Evolutionary conservation across 140 eudicot genomes (phyloP).

Genomic region (Senecio squalidus): DNA sequence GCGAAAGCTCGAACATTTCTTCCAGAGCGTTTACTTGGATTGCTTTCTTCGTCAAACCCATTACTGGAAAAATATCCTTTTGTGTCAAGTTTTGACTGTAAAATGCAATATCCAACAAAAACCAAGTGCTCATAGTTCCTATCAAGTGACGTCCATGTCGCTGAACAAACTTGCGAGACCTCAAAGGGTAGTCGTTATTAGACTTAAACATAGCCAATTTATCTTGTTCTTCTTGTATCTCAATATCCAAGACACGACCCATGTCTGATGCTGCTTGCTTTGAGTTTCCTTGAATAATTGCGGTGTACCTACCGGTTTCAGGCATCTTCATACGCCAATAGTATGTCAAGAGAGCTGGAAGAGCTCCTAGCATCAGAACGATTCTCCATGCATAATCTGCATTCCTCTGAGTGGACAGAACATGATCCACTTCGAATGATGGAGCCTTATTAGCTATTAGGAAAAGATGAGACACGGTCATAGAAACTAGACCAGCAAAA

Average conservation of each 20-base stretch:
- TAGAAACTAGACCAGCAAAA: conserved; percentile 55
- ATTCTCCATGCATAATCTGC: conserved; percentile 64
- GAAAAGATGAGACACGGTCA: conserved; percentile 37
- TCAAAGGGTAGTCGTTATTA: conserved; percentile 35
- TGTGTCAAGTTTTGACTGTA: conserved; percentile 66
- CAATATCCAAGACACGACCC: conserved; percentile 61
- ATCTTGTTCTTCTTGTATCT: conserved; percentile 44
- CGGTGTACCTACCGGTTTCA: conserved; percentile 63
- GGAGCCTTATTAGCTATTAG: conserved; percentile 7
- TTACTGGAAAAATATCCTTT: conserved; percentile 58
- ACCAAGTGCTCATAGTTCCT: conserved; percentile 61
- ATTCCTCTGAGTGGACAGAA: conserved; percentile 33
- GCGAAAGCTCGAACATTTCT: conserved; percentile 51
- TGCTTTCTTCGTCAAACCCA: conserved; percentile 31
- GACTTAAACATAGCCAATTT: conserved; percentile 37
- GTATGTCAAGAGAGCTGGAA: conserved; percentile 52
- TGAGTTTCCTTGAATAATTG: conserved; percentile 48
- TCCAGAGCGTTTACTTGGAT: conserved; percentile 32
- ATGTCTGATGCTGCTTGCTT: conserved; percentile 65
- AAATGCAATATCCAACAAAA: conserved; percentile 58
- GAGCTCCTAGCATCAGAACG: conserved; percentile 55
- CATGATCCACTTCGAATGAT: background rate
- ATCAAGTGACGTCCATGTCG: conserved; percentile 55
- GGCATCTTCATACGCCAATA: conserved; percentile 79
- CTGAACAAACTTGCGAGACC: conserved; percentile 30